Evolutionary conservation across 1,284 basidiomycete species (phyloP).

Genomic region (Ganoderma sinense): DNA sequence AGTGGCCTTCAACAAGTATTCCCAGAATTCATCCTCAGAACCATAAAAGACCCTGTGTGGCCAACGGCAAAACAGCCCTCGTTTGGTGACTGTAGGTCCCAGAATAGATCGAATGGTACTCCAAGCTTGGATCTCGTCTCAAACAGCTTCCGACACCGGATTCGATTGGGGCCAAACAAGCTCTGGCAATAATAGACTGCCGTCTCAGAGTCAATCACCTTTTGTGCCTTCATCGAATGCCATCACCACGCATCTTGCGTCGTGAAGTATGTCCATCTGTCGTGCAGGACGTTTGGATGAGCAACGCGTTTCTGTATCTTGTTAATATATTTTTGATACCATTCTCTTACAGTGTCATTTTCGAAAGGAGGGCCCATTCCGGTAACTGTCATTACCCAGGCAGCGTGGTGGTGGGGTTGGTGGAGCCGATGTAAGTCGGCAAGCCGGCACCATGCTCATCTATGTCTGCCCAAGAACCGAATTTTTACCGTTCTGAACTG

Average conservation of each 20-base stretch:
- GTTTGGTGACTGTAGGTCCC: neutral
- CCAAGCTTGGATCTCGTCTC: neutral
- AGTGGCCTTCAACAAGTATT: neutral
- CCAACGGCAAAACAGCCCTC: neutral
- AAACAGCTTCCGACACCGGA: neutral
- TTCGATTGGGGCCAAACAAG: neutral
- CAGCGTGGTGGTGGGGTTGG: slow-evolving; percentile 7
- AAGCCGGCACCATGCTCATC: slow-evolving; percentile 15
- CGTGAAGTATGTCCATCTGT: neutral
- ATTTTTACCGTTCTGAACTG: slow-evolving; percentile 19
- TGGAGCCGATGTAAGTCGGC: slow-evolving; percentile 1
- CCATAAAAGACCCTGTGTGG: neutral
- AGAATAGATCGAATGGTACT: slow-evolving; percentile 9
- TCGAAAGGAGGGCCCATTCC: neutral
- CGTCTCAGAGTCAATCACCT: slow-evolving; percentile 6
- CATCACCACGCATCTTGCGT: neutral
- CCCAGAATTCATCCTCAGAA: slow-evolving; percentile 3
- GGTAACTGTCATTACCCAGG: neutral
- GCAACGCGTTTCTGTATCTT: neutral
- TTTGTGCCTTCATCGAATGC: neutral
- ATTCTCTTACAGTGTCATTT: neutral
- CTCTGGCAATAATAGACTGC: neutral
- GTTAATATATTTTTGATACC: neutral
- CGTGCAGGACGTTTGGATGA: neutral
- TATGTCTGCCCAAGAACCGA: slow-evolving; percentile 11